A percentile compares a stretch with the other conserved stretches of the same genome.
Evolutionary conservation across 306 rosid species (phyloP).

Genomic region (Castanea mollissima): DNA sequence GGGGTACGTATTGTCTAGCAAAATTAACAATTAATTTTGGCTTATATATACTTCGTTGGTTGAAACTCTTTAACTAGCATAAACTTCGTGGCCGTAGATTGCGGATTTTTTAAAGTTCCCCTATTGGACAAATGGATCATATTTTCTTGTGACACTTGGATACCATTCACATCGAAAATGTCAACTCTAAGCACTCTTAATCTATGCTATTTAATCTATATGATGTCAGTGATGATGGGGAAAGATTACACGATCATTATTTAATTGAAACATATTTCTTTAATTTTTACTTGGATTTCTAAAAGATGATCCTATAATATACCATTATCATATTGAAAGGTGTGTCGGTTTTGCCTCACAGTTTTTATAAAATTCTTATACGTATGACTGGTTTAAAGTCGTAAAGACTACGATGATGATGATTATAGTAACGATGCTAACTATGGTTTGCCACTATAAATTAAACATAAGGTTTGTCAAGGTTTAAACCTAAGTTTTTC

Average conservation of each 20-base stretch:
- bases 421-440: not conserved
- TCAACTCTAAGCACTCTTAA: conserved; percentile 40
- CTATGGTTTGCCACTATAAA: not conserved
- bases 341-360: not conserved
- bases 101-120: not conserved
- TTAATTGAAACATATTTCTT: not conserved
- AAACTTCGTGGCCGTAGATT: not conserved
- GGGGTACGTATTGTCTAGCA: not conserved
- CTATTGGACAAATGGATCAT: conserved; percentile 2
- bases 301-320: conserved; percentile 5
- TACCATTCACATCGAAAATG: conserved; percentile 31
- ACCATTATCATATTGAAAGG: conserved; percentile 14
- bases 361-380: not conserved
- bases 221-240: conserved; percentile 15
- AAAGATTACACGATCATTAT: conserved; percentile 6
- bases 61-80: not conserved
- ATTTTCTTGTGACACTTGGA: conserved; percentile 18
- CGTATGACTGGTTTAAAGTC: not conserved
- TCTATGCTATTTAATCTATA: conserved; percentile 6
- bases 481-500: no score
- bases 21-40: not conserved
- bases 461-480: not conserved
- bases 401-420: not conserved
- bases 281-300: conserved; percentile 14
- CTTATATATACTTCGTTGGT: not conserved